A percentile compares a stretch with the other conserved stretches of the same genome.
Evolutionary conservation across 495 filamentous ascomycete genomes (phyloP).

Genomic region (Oleoguttula mirabilis): DNA sequence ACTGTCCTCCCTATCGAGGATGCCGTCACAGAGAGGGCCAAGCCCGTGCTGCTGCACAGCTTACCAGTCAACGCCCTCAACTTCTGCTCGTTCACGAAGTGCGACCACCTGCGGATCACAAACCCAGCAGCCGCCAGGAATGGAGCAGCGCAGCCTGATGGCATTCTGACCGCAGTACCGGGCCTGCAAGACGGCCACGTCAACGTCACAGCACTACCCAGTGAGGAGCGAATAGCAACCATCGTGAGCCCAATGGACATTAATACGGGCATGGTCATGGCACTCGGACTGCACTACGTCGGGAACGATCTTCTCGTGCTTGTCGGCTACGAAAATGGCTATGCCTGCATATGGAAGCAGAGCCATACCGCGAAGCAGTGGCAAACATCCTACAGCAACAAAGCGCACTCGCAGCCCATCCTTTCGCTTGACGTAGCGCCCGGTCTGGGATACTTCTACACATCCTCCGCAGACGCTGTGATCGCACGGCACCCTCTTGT

Average conservation of each 20-base stretch:
- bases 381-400: slow-evolving; percentile 51
- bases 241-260: slow-evolving; percentile 42
- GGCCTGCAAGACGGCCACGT: slow-evolving; percentile 39
- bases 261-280: slow-evolving; percentile 86
- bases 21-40: slow-evolving; percentile 27
- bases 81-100: slow-evolving; percentile 80
- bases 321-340: slow-evolving; percentile 81
- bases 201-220: slow-evolving; percentile 78
- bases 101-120: slow-evolving; percentile 20
- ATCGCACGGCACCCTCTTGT: slow-evolving; percentile 46
- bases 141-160: neutral
- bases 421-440: slow-evolving; percentile 63
- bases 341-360: slow-evolving; percentile 46
- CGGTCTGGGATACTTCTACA: slow-evolving; percentile 50
- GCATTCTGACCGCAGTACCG: slow-evolving; percentile 25
- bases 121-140: neutral
- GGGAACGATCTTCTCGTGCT: slow-evolving; percentile 35
- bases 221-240: slow-evolving; percentile 53
- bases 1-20: slow-evolving; percentile 60
- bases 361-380: slow-evolving; percentile 35
- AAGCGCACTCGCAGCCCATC: slow-evolving; percentile 71
- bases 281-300: slow-evolving; percentile 47
- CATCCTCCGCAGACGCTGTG: slow-evolving; percentile 69
- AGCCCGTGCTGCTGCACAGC: slow-evolving; percentile 78
- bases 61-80: slow-evolving; percentile 86